Percentiles rank a stretch among this genome's conserved stretches.
Evolutionary conservation across 164 flowering plant genomes (phyloP).

Genomic region (Sextonia rubra): DNA sequence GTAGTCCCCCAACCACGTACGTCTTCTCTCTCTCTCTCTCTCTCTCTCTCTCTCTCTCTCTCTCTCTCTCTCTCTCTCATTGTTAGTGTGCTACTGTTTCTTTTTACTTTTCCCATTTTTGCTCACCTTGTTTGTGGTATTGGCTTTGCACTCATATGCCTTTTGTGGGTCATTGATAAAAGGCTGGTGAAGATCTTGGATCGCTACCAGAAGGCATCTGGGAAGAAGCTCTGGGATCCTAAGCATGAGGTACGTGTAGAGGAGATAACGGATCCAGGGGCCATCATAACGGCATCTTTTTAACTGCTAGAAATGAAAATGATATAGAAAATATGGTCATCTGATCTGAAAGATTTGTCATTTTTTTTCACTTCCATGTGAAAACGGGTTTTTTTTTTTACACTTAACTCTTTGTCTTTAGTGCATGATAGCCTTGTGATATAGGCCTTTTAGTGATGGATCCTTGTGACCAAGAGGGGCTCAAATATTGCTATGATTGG

Average conservation of each 20-base stretch:
- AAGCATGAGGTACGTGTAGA: constrained; percentile 66
- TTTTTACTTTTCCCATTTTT: background rate
- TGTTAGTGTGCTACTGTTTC: background rate
- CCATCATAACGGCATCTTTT: no score
- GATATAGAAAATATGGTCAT: no score
- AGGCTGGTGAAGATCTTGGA: constrained; percentile 58
- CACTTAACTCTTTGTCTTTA: no score
- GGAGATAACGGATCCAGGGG: no score
- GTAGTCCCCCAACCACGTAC: constrained; percentile 55
- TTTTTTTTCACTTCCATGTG: no score
- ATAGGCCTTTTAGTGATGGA: no score
- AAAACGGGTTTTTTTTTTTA: no score
- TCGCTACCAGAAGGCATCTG: constrained; percentile 49
- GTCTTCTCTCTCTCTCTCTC: constrained; percentile 4
- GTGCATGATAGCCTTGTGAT: no score
- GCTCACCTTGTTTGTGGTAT: background rate
- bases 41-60: background rate
- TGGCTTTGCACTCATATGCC: background rate
- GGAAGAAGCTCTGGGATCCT: constrained; percentile 85
- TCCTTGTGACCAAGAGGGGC: no score
- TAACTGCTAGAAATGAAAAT: no score
- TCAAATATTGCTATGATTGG: no score
- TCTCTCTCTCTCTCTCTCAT: constrained; percentile 1
- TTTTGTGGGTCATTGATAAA: background rate
- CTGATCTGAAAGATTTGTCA: no score